These are phyloP conservation scores for Diaporthe sp. DNA, from an alignment of 2,329 filamentous ascomycete genomes.

Conservation along the genomic window DNA sequence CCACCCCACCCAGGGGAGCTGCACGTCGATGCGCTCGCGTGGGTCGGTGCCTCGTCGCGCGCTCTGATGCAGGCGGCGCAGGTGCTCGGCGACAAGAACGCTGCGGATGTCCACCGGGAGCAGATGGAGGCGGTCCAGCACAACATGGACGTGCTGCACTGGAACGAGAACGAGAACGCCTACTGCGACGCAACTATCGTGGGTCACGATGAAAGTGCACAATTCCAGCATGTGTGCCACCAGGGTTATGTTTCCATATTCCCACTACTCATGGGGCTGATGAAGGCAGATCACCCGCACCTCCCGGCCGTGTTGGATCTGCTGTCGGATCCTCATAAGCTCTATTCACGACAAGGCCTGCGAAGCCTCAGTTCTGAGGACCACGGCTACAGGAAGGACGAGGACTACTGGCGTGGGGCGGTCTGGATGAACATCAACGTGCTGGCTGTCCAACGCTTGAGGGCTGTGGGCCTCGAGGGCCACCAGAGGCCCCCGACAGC, in stretches of 20 bases:
- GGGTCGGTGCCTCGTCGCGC: constrained; percentile 91
- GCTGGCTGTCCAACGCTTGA: constrained; percentile 70
- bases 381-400: constrained; percentile 38
- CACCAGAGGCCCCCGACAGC: neutral
- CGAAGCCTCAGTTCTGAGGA: constrained; percentile 41
- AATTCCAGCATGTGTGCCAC: constrained; percentile 43
- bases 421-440: constrained; percentile 43
- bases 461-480: constrained; percentile 47
- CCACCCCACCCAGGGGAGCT: constrained; percentile 94
- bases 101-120: constrained; percentile 77
- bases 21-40: constrained; percentile 89
- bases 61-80: constrained; percentile 82
- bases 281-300: constrained; percentile 39
- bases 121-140: constrained; percentile 79
- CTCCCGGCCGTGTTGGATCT: constrained; percentile 40
- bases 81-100: constrained; percentile 79
- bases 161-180: constrained; percentile 79
- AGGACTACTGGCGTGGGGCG: constrained; percentile 44
- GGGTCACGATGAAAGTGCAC: constrained; percentile 37
- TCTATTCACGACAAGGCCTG: constrained; percentile 40
- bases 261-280: constrained; percentile 42
- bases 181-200: constrained; percentile 93
- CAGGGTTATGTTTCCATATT: constrained; percentile 41
- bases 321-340: constrained; percentile 36
- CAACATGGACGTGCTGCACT: constrained; percentile 91